These are phyloP conservation scores for Suillus americanus DNA, from an alignment of 768 basidiomycete genomes.

Conservation along the genomic window DNA sequence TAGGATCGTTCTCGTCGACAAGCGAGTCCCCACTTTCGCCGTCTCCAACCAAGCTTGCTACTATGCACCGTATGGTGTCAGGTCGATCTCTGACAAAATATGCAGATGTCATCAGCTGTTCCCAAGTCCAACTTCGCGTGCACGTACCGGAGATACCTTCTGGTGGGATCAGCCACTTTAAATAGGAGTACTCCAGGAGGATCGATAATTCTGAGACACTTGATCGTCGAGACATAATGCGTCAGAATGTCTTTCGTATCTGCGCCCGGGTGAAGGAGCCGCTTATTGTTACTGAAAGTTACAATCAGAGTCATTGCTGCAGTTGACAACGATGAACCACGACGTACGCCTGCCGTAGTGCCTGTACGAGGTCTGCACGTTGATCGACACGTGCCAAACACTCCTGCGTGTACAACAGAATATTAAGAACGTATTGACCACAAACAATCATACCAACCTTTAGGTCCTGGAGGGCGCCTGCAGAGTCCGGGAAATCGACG, in stretches of 20 bases:
- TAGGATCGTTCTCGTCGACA: constrained; percentile 82
- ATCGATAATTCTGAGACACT: constrained; percentile 86
- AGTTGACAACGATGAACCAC: neutral
- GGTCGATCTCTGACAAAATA: constrained; percentile 62
- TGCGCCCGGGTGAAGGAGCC: constrained; percentile 93
- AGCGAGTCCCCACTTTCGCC: constrained; percentile 79
- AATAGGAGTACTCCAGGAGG: constrained; percentile 90
- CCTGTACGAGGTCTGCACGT: constrained; percentile 69
- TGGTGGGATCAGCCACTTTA: constrained; percentile 91
- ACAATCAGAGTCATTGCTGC: constrained; percentile 5
- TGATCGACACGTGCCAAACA: constrained; percentile 82
- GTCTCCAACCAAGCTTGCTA: constrained; percentile 86
- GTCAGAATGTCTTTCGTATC: constrained; percentile 89
- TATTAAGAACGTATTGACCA: neutral
- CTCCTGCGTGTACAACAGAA: constrained; percentile 43
- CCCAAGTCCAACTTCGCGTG: neutral
- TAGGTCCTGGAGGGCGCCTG: constrained; percentile 81
- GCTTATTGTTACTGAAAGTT: constrained; percentile 66
- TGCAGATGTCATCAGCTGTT: constrained; percentile 4
- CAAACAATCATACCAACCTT: constrained; percentile 45
- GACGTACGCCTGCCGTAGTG: constrained; percentile 74
- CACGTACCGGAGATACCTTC: constrained; percentile 78
- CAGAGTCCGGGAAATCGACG: constrained; percentile 89
- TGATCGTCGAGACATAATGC: constrained; percentile 91
- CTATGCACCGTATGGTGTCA: constrained; percentile 93